A percentile compares a stretch with the other conserved stretches of the same genome.
Conservation (phyloP, 306 rosid species). For the Styphnolobium japonicum region DNA sequence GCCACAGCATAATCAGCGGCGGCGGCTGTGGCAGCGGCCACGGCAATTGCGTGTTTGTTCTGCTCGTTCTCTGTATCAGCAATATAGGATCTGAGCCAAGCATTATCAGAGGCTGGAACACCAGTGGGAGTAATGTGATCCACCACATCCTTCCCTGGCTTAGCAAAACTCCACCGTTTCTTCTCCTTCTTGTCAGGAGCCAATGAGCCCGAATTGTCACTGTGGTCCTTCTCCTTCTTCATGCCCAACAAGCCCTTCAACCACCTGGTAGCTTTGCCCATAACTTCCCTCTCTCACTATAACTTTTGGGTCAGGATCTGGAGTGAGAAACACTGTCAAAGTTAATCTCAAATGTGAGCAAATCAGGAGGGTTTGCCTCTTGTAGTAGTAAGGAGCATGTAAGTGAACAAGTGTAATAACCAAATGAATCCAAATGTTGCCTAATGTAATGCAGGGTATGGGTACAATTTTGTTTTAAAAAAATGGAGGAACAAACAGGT, state of each 20-base stretch:
- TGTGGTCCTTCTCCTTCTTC: conserved; percentile 70
- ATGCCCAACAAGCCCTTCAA: conserved; percentile 76
- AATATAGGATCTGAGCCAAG: conserved; percentile 73
- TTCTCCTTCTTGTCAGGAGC: conserved; percentile 51
- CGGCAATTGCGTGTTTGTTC: conserved; percentile 91
- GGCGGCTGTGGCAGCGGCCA: conserved; percentile 93
- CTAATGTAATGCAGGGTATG: neutral
- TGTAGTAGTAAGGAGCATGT: neutral
- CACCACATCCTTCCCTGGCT: conserved; percentile 48
- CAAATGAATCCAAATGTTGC: conserved; percentile 22
- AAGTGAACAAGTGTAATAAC: conserved; percentile 24
- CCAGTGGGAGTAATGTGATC: neutral
- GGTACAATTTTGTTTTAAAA: neutral
- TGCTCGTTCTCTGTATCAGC: conserved; percentile 67
- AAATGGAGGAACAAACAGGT: conserved; percentile 27
- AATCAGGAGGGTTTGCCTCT: neutral
- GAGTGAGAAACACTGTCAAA: conserved; percentile 9
- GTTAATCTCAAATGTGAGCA: neutral
- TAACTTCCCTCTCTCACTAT: conserved; percentile 6
- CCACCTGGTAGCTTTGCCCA: conserved; percentile 84
- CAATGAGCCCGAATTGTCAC: conserved; percentile 34
- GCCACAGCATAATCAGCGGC: conserved; percentile 91
- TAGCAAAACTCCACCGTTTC: conserved; percentile 86
- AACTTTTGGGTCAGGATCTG: conserved; percentile 27
- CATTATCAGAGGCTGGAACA: conserved; percentile 30